A percentile compares a stretch with the other conserved stretches of the same genome.
Evolutionary conservation across 768 basidiomycete genomes (phyloP).

Genomic region (Termitomyces eurrhizus): DNA sequence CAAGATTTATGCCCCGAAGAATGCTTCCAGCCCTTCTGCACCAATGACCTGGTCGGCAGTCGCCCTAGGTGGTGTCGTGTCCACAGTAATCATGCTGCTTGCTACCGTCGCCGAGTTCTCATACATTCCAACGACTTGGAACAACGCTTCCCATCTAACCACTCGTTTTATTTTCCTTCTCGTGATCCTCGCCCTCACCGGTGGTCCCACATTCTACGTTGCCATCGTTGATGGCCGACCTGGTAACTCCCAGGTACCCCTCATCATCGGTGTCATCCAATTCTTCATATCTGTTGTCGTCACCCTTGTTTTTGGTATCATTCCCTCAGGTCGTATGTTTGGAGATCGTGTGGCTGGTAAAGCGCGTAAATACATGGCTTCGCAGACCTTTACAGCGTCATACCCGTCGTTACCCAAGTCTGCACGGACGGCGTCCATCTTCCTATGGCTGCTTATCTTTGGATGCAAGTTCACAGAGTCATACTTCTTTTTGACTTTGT

Average conservation of each 20-base stretch:
- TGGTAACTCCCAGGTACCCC: slow-evolving; percentile 61
- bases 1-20: slow-evolving; percentile 75
- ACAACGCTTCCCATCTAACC: slow-evolving; percentile 95
- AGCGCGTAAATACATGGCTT: slow-evolving; percentile 96
- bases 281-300: slow-evolving; percentile 87
- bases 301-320: slow-evolving; percentile 78
- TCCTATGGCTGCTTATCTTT: slow-evolving; percentile 90
- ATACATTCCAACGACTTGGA: slow-evolving; percentile 98
- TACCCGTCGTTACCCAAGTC: slow-evolving; percentile 75
- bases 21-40: slow-evolving; percentile 64
- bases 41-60: slow-evolving; percentile 95
- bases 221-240: slow-evolving; percentile 73
- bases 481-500: slow-evolving; percentile 96
- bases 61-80: slow-evolving; percentile 93
- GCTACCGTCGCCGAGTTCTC: slow-evolving; percentile 94
- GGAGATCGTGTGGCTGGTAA: slow-evolving; percentile 98
- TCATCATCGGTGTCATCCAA: slow-evolving; percentile 91
- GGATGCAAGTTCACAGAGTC: slow-evolving; percentile 96
- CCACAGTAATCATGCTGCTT: slow-evolving; percentile 88
- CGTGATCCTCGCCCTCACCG: slow-evolving; percentile 88
- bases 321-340: slow-evolving; percentile 98
- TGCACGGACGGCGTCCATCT: slow-evolving; percentile 79
- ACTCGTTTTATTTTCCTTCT: slow-evolving; percentile 91
- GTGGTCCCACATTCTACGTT: slow-evolving; percentile 92
- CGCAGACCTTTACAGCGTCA: slow-evolving; percentile 97